Evolutionary conservation across 2,329 filamentous ascomycete species (phyloP), one percentile per base, ranked within the genome.

Genomic region (Venturia nashicola): DNA sequence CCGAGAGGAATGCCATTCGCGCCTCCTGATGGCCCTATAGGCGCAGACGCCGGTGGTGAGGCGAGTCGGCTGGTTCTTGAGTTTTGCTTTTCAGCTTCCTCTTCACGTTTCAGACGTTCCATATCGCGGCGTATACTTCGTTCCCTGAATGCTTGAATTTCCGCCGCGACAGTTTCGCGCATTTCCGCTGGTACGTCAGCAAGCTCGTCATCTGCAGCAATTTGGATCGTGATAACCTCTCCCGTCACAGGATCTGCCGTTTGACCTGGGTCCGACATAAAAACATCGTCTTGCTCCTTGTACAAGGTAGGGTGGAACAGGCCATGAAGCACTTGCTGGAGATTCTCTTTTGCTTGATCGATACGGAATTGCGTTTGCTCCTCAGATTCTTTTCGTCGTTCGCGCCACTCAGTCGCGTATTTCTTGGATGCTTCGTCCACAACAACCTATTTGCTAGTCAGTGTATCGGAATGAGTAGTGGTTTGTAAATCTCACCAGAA

Each of bases 181-280:
- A 96, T 95, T 72, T 97, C 94, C 0, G 90, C 88, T 0, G 94
- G 94, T 59, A 99, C 97, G 70, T 99, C 94, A 23, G 92, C 88
- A 55, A 99, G 80, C 71, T 99, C 94, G 71, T 99, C 95, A 67
- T 99, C 94, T 62, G 89, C 71, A 12, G 73, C 70, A 40, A 96
- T 82, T 4, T 91, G 88, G 65, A 97, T 96, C 65, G 92, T 96
- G 67, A 96, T 87, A 46, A 97, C 87, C 74, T 96, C 91, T 6
- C 90, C 86, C 63, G 85, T 84, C 48, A 77, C 76, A 44, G 80
- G 78, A 34, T 80, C 76, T 18, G 66, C 62, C 20, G 75, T 74
- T 12, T 61, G 39, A 0, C 81, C 82, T 20, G 72, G 76, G 66
- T 89, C 87, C 59, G 82, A 82, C 90, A 93, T 94, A 5, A 79